Evolutionary conservation across 352 stramenopile genomes (phyloP).

Genomic region (Phytophthora fragariae): DNA sequence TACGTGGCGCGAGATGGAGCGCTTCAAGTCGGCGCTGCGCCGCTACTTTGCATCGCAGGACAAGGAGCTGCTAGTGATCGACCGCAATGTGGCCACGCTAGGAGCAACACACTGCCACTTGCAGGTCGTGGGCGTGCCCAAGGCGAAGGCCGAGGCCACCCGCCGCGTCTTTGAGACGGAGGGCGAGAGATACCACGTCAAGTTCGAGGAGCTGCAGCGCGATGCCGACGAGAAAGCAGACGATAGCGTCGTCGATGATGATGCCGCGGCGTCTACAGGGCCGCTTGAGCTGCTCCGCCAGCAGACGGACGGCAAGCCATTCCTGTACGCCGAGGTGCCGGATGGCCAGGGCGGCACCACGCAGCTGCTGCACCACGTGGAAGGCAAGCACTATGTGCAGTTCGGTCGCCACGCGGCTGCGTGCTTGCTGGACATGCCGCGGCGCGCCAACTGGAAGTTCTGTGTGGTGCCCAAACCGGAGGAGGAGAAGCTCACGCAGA

Average conservation of each 20-base stretch:
- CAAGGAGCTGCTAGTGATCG: conserved; percentile 80
- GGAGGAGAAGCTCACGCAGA: conserved; percentile 70
- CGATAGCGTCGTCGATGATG: not conserved
- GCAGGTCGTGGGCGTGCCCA: conserved; percentile 74
- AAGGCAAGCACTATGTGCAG: conserved; percentile 86
- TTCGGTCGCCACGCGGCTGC: conserved; percentile 77
- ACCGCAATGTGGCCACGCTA: conserved; percentile 80
- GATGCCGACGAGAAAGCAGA: conserved; percentile 18
- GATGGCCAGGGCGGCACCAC: conserved; percentile 46
- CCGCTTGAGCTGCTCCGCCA: conserved; percentile 46
- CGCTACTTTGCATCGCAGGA: conserved; percentile 69
- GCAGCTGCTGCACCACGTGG: conserved; percentile 67
- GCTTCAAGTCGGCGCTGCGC: conserved; percentile 68
- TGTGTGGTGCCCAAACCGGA: conserved; percentile 80
- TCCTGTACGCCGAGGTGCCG: conserved; percentile 75
- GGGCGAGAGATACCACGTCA: conserved; percentile 78
- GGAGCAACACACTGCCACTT: conserved; percentile 81
- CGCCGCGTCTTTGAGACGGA: conserved; percentile 66
- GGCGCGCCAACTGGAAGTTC: conserved; percentile 84
- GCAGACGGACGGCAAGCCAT: conserved; percentile 55
- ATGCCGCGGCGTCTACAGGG: conserved; percentile 20
- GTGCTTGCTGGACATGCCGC: conserved; percentile 68
- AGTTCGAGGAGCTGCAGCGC: conserved; percentile 55
- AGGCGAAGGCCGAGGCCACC: conserved; percentile 44
- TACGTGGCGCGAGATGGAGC: conserved; percentile 63